Evolutionary conservation across 495 filamentous ascomycete species (phyloP), one percentile per base, ranked within the genome.

Genomic region (Evernia prunastri): DNA sequence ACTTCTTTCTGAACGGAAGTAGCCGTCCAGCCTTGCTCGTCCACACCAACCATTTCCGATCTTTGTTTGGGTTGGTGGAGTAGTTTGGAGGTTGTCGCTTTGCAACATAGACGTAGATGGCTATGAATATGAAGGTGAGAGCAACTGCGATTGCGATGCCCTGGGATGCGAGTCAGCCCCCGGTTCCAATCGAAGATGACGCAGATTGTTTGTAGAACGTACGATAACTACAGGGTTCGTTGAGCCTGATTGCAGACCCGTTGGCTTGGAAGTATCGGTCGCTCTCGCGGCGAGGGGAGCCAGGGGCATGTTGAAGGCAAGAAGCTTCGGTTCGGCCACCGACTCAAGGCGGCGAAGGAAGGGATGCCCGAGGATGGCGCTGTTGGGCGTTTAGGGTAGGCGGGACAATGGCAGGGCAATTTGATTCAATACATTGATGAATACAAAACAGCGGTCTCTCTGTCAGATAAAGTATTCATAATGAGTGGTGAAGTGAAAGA

Each of bases 191-290:
- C 6, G 7, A 59, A 6, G 42, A 7, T n/a, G 0, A 1, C 23
- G 10, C 10, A 29, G 37, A 20, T 25, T 29, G 13, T 6, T 15
- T 51, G 42, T 47, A 15, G 47, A 15, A 18, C 58, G 29, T 62
- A 68, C 66, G 33, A 68, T 68, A 27, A 65, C 36, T 13, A 35
- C 59, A 33, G 66, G 59, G 45, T 65, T 68, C 8, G 63, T 60
- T 4, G 62, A 64, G 33, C 62, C 62, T 3, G 10, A 10, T n/a
- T 64, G 40, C 20, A 59, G 43, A 18, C 56, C 56, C 2, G 40
- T 45, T 25, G 62, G 56, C 43, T 58, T 63, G n/a, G 62, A 39
- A 20, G 29, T 10, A 59, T 59, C 56, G 6, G 62, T 64, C 36
- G 62, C 54, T 23, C 62, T 64, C 29, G 62, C 62, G 27, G 56